These are phyloP conservation scores for Dissophora ornata DNA, from an alignment of 192 early-diverging fungal species.

Conservation along the genomic window DNA sequence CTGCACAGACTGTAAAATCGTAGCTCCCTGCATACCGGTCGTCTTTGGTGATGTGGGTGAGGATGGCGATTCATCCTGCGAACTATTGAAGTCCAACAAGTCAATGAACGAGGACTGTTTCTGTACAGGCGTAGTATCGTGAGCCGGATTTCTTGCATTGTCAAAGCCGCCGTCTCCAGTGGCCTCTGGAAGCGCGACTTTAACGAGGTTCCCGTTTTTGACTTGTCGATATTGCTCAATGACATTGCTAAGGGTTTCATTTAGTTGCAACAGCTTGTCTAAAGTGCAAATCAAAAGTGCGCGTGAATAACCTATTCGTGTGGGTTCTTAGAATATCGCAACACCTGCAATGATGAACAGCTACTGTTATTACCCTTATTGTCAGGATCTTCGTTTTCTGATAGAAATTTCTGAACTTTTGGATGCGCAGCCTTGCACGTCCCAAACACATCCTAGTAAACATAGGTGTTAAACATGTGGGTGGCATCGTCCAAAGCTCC, in stretches of 20 bases:
- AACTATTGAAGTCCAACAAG: conserved; percentile 47
- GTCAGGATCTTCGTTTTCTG: conserved; percentile 78
- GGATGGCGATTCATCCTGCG: conserved; percentile 9
- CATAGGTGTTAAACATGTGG: not conserved
- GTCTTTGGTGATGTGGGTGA: conserved; percentile 23
- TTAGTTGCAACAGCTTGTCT: conserved; percentile 76
- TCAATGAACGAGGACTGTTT: conserved; percentile 60
- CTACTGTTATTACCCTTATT: conserved; percentile 78
- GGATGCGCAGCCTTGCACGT: conserved; percentile 77
- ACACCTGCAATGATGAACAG: too few relatives aligned
- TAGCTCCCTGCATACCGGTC: conserved; percentile 11
- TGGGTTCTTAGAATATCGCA: too few relatives aligned
- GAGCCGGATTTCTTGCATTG: not conserved
- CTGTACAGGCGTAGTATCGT: not conserved
- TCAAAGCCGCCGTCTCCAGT: conserved; percentile 10
- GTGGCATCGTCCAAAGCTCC: too few relatives aligned
- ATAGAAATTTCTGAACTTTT: conserved; percentile 79
- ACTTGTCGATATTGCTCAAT: conserved; percentile 76
- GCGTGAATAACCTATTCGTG: not conserved
- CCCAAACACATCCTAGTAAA: conserved; percentile 69
- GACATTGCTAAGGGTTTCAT: conserved; percentile 85
- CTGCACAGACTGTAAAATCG: too few relatives aligned
- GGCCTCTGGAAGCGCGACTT: conserved; percentile 27
- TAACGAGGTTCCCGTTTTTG: conserved; percentile 60
- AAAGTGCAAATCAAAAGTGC: not conserved